Evolutionary conservation across 192 early-diverging fungal genomes (phyloP).

Genomic region (Lobosporangium transversale): DNA sequence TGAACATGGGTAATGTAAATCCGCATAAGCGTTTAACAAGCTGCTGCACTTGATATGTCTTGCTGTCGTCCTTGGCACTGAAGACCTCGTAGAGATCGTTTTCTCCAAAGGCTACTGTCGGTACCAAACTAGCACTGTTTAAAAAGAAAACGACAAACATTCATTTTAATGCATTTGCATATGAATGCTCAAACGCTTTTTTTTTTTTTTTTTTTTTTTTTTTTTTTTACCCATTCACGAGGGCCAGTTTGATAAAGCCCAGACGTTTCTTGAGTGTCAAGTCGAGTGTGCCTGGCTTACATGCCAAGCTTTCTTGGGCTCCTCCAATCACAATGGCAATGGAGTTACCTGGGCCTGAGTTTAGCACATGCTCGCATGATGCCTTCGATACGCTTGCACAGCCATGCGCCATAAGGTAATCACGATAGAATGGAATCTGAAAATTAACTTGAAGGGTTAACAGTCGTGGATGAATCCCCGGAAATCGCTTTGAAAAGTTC

Average conservation of each 20-base stretch:
- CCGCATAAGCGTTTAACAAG: conserved; percentile 70
- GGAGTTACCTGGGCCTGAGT: conserved; percentile 68
- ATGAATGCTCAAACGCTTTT: neutral
- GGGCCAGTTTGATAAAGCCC: conserved; percentile 91
- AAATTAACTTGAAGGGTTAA: conserved; percentile 88
- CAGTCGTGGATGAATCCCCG: conserved; percentile 80
- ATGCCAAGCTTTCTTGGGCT: conserved; percentile 81
- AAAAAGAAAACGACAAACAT: neutral
- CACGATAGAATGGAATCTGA: conserved; percentile 85
- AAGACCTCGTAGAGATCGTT: conserved; percentile 87
- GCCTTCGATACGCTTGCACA: conserved; percentile 74
- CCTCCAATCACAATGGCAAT: conserved; percentile 92
- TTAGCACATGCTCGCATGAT: conserved; percentile 79
- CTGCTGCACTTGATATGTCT: conserved; percentile 71
- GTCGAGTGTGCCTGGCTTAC: conserved; percentile 68
- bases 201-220: neutral
- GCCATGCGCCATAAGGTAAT: conserved; percentile 81
- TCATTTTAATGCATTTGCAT: neutral
- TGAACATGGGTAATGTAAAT: conserved; percentile 79
- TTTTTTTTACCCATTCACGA: conserved; percentile 62
- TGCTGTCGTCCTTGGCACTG: conserved; percentile 70
- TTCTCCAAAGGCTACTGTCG: conserved; percentile 92
- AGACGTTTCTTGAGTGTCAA: conserved; percentile 79
- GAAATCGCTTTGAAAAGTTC: conserved; percentile 75
- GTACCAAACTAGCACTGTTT: conserved; percentile 77